phyloP scores from a whole-genome alignment of 1,284 basidiomycete species.

The Sporisorium graminicola region DNA sequence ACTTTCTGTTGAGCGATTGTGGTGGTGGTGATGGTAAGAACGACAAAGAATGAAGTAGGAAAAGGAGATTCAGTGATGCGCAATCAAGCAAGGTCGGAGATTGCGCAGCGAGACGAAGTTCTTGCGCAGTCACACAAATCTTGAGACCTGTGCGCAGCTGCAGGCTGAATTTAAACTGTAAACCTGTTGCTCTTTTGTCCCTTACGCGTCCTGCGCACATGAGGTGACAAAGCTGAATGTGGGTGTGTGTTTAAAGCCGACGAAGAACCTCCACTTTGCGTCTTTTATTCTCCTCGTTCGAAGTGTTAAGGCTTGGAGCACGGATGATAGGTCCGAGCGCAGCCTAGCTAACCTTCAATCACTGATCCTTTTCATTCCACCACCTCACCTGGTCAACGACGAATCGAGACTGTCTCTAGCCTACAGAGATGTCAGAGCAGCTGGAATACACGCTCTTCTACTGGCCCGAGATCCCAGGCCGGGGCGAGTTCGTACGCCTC shows the following conservation, averaged over 20 bases:
- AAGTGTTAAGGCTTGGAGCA: neutral
- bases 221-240: neutral
- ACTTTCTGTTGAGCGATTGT: neutral
- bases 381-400: neutral
- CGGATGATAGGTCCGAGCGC: neutral
- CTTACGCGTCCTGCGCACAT: constrained; percentile 12
- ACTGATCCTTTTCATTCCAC: neutral
- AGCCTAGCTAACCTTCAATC: neutral
- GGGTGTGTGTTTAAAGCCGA: constrained; percentile 17
- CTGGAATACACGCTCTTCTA: constrained; percentile 48
- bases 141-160: neutral
- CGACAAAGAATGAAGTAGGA: neutral
- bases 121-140: neutral
- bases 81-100: too few species aligned
- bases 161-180: neutral
- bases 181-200: neutral
- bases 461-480: constrained; percentile 71
- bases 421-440: constrained; percentile 13
- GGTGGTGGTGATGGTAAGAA: neutral
- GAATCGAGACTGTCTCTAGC: neutral
- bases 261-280: constrained; percentile 13
- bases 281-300: neutral
- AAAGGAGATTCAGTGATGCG: neutral
- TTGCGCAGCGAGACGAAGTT: too few species aligned
- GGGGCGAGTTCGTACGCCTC: constrained; percentile 73